Conservation (phyloP, 2,329 filamentous ascomycete genomes). For the Lachnellula hyalina region DNA sequence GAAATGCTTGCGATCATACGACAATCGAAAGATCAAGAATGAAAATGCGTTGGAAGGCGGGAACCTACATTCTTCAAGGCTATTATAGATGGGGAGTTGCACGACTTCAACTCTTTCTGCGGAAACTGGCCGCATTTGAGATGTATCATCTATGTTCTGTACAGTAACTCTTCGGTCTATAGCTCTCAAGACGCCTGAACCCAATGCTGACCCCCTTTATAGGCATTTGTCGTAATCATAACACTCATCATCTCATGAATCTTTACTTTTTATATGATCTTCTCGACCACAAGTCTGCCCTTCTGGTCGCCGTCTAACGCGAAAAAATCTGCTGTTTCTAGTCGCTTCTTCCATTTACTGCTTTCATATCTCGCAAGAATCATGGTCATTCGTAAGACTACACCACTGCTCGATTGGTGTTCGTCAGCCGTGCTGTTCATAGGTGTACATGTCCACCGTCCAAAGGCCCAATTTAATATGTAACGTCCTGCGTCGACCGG, state of each 20-base stretch:
- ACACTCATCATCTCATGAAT: constrained; percentile 3
- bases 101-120: too few relatives aligned
- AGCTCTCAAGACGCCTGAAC: too few relatives aligned
- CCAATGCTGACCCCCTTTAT: too few relatives aligned
- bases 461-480: constrained; percentile 98
- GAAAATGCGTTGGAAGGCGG: too few relatives aligned
- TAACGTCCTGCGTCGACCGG: constrained; percentile 49
- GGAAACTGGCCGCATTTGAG: too few relatives aligned
- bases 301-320: constrained; percentile 42
- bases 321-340: constrained; percentile 53
- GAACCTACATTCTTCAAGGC: too few relatives aligned
- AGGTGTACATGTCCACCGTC: constrained; percentile 84
- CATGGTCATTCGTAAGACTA: constrained; percentile 65
- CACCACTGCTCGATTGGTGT: constrained; percentile 50
- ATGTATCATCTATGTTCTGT: too few relatives aligned
- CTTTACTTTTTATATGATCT: constrained; percentile 21
- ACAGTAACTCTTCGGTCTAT: too few relatives aligned
- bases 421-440: constrained; percentile 42
- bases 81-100: too few relatives aligned
- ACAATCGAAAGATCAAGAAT: too few relatives aligned
- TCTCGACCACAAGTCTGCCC: constrained; percentile 46
- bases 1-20: too few relatives aligned
- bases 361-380: constrained; percentile 70
- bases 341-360: constrained; percentile 69
- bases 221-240: neutral